phyloP scores from a whole-genome alignment of 768 basidiomycete genomes.

The Tulasnella sp. region DNA sequence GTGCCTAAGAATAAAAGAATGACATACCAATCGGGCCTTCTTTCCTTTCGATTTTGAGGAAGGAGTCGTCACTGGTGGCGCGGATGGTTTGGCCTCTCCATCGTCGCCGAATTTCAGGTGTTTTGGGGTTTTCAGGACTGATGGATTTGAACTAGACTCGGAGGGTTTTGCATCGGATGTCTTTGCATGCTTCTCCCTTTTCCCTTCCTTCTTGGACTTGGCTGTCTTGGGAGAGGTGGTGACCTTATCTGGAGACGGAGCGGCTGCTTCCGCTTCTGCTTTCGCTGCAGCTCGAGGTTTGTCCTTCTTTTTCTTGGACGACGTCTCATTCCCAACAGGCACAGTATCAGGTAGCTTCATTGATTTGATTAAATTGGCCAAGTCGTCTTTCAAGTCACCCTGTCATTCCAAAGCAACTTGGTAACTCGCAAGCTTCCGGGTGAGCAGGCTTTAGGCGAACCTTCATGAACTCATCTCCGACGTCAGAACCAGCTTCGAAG shows the following conservation, averaged over 20 bases:
- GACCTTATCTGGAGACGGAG: not conserved
- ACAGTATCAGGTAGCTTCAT: conserved; percentile 7
- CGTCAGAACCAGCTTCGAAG: not conserved
- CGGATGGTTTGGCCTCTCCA: not conserved
- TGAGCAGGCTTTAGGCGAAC: not conserved
- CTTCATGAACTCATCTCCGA: conserved; percentile 4
- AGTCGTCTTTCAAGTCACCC: not conserved
- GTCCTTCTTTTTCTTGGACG: not conserved
- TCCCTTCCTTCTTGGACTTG: not conserved
- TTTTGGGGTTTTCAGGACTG: not conserved
- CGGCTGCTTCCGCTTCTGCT: not conserved
- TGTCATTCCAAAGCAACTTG: not conserved
- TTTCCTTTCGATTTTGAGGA: not conserved
- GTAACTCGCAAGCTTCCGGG: too few species aligned
- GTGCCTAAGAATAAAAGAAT: not conserved
- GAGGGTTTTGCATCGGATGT: not conserved
- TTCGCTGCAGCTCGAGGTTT: not conserved
- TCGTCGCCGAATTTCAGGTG: not conserved
- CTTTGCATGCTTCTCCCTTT: not conserved
- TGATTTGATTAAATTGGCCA: not conserved
- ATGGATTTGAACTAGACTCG: not conserved
- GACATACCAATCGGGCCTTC: not conserved
- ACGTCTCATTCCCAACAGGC: not conserved
- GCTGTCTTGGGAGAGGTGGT: not conserved
- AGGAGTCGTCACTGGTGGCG: not conserved